phyloP scores from a whole-genome alignment of 805 yeast species.

The Starmerella lactis-condensi region DNA sequence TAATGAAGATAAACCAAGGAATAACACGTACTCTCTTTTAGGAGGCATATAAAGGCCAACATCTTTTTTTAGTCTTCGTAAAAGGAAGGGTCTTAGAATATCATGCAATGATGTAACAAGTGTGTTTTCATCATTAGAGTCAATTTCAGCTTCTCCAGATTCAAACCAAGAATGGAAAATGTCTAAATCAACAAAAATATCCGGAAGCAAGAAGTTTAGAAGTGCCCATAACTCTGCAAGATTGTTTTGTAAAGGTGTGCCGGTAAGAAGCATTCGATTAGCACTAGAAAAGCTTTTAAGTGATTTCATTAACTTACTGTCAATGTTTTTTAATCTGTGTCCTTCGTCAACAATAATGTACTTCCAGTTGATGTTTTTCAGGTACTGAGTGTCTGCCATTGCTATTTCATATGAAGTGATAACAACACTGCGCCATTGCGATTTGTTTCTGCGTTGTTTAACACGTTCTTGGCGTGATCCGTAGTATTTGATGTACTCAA shows the following conservation, averaged over 20 bases:
- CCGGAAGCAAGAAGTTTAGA: slow-evolving; percentile 78
- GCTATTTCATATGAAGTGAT: slow-evolving; percentile 71
- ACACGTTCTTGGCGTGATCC: slow-evolving; percentile 46
- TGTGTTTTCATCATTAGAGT: slow-evolving; percentile 37
- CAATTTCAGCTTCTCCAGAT: slow-evolving; percentile 34
- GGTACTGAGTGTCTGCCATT: slow-evolving; percentile 42
- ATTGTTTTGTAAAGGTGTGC: slow-evolving; percentile 93
- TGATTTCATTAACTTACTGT: slow-evolving; percentile 54
- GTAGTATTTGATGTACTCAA: slow-evolving; percentile 40
- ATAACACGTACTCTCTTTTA: slow-evolving; percentile 73
- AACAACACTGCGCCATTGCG: slow-evolving; percentile 31
- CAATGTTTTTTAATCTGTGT: slow-evolving; percentile 70
- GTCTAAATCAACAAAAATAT: slow-evolving; percentile 75
- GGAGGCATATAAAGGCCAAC: slow-evolving; percentile 60
- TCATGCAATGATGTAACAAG: slow-evolving; percentile 66
- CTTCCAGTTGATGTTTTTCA: slow-evolving; percentile 48
- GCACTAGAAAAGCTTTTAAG: slow-evolving; percentile 41
- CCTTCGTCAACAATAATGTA: slow-evolving; percentile 90
- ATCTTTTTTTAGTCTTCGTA: slow-evolving; percentile 61
- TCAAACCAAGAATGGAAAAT: slow-evolving; percentile 91
- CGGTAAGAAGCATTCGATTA: slow-evolving; percentile 68
- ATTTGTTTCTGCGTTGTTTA: slow-evolving; percentile 23
- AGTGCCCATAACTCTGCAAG: slow-evolving; percentile 81
- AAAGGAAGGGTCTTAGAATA: slow-evolving; percentile 68
- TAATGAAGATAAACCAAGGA: slow-evolving; percentile 41